Evolutionary conservation across 2,329 filamentous ascomycete genomes (phyloP), one percentile per base, ranked within the genome.

Genomic region (Septoria petroselini): DNA sequence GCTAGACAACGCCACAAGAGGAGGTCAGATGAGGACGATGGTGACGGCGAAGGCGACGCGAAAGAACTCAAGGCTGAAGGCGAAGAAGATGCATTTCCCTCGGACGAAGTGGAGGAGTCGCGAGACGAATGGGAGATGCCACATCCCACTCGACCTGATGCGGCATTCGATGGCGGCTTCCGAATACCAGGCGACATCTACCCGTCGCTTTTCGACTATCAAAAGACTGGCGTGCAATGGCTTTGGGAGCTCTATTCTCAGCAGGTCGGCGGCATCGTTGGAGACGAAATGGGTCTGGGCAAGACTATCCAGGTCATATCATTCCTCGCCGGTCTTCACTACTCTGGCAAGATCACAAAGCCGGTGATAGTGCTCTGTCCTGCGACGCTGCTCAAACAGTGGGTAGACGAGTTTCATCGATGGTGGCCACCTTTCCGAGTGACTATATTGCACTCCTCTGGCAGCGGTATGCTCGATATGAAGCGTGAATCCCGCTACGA

Each of bases 401-500:
- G 93, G 93, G 93, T 96, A 9, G 95, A 94, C 57, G 93, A 98
- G 65, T 97, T 98, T 61, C 94, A 98, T 70, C 83, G 85, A 9
- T 98, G 94, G 94, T 98, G 94, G 94, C 93, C 93, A n/a, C 85
- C 93, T n/a, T 75, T 98, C 25, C 82, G 94, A 34, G 93, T 98
- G 4, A 95, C 91, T 0, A 97, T 98, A 54, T 69, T 98, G 41
- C 93, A 98, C 66, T 89, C 89, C 1, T 96, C 93, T 3, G 93
- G 93, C 2, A 97, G 90, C 67, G 94, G 93, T 14, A 97, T 98
- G 91, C 74, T 96, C 45, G 90, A 95, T 58, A 75, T 94, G 18
- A 72, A 73, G 37, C 75, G 72, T 41, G 82, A 84, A 64, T 74
- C 74, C 49, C 76, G 75, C 27, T 76, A 77, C 41, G 87, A 91